A percentile compares a stretch with the other conserved stretches of the same genome.
Conservation (phyloP, 1,139 yeast genomes). For the Arxiozyma slooffiae region DNA sequence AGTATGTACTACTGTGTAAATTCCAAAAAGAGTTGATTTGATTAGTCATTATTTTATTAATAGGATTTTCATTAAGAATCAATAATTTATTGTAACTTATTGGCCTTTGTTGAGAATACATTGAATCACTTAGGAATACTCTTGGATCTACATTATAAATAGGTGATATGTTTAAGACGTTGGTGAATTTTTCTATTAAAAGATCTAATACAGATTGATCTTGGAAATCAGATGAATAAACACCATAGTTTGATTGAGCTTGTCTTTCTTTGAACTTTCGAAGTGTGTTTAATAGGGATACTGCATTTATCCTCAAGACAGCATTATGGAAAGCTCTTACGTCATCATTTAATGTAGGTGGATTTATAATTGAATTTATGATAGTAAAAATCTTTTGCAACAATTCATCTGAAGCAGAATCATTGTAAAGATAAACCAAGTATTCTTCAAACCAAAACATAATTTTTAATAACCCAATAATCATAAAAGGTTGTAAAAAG, state of each 20-base stretch:
- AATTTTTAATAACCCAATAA: slow-evolving; percentile 26
- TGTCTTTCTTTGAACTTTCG: slow-evolving; percentile 18
- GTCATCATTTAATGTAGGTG: slow-evolving; percentile 25
- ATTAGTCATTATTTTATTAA: slow-evolving; percentile 27
- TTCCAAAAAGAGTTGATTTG: slow-evolving; percentile 31
- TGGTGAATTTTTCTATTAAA: slow-evolving; percentile 20
- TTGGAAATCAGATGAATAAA: slow-evolving; percentile 26
- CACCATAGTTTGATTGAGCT: slow-evolving; percentile 25
- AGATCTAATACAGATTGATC: slow-evolving; percentile 23
- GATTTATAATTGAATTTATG: slow-evolving; percentile 21
- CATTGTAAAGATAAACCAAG: slow-evolving; percentile 17
- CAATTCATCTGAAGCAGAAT: slow-evolving; percentile 12
- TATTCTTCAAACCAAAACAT: slow-evolving; percentile 27
- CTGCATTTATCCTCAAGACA: slow-evolving; percentile 24
- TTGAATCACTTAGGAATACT: slow-evolving; percentile 16
- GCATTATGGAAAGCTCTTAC: slow-evolving; percentile 26
- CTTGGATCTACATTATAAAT: slow-evolving; percentile 26
- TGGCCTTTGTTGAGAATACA: slow-evolving; percentile 26
- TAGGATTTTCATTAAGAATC: slow-evolving; percentile 24
- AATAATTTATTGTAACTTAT: slow-evolving; percentile 20
- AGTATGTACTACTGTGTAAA: slow-evolving; percentile 30
- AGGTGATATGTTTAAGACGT: slow-evolving; percentile 20
- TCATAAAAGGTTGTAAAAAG: slow-evolving; percentile 48
- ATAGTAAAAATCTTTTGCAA: slow-evolving; percentile 20
- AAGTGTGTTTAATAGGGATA: slow-evolving; percentile 19